Evolutionary conservation across 768 basidiomycete species (phyloP).

Genomic region (Tulasnella sp.): DNA sequence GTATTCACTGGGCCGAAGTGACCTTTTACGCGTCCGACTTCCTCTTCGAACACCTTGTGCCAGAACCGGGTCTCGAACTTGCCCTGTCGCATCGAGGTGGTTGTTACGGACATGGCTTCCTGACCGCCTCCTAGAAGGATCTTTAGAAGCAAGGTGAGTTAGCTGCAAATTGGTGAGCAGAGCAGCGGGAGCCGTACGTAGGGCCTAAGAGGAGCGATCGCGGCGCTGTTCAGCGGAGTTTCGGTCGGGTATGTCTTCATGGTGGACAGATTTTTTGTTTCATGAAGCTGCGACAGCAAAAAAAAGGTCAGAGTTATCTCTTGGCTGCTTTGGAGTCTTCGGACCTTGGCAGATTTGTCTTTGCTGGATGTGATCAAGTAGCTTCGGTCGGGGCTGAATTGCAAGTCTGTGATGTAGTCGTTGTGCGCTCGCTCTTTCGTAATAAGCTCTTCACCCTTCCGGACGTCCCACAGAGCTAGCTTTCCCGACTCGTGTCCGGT

Average conservation of each 20-base stretch:
- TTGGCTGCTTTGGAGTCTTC: constrained; percentile 18
- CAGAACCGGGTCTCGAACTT: constrained; percentile 98
- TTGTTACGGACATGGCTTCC: constrained; percentile 95
- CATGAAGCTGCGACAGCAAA: constrained; percentile 51
- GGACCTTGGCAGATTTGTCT: constrained; percentile 88
- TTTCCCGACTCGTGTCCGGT: constrained; percentile 98
- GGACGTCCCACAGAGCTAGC: constrained; percentile 80
- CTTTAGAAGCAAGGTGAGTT: constrained; percentile 27
- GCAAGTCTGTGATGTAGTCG: constrained; percentile 83
- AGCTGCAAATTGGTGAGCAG: neutral
- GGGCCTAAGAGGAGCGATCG: constrained; percentile 70
- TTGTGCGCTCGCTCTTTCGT: constrained; percentile 82
- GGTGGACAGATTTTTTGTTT: constrained; percentile 75
- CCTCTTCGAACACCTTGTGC: constrained; percentile 95
- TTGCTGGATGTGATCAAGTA: constrained; percentile 96
- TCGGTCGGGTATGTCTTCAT: constrained; percentile 92
- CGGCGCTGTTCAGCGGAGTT: constrained; percentile 90
- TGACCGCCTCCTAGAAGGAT: constrained; percentile 92
- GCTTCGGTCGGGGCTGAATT: constrained; percentile 76
- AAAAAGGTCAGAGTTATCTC: neutral
- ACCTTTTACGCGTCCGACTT: constrained; percentile 92
- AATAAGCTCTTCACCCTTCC: constrained; percentile 69
- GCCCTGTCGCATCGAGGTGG: constrained; percentile 84
- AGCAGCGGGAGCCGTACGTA: constrained; percentile 42
- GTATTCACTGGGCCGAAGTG: constrained; percentile 96